Percentiles rank a stretch among this genome's conserved stretches.
Conservation (phyloP, 2,329 filamentous ascomycete genomes). For the Colletotrichum magnum region DNA sequence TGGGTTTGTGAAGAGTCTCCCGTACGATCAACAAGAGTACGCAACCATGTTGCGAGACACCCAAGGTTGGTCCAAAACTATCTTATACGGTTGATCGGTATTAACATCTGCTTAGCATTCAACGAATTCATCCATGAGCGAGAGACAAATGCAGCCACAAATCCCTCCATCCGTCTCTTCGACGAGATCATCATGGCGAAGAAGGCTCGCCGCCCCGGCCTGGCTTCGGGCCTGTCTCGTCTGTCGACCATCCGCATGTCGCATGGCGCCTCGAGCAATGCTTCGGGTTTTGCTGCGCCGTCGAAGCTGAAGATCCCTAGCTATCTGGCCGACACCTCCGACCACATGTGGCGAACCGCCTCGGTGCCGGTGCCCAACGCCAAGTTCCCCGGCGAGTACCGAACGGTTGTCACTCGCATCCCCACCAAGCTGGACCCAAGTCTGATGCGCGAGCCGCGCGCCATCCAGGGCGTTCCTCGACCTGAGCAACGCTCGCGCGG, state of each 20-base stretch:
- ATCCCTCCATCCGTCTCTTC: constrained; percentile 81
- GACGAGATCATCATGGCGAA: constrained; percentile 89
- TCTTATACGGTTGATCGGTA: not conserved
- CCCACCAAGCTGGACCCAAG: constrained; percentile 88
- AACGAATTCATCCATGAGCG: constrained; percentile 90
- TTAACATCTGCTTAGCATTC: constrained; percentile 61
- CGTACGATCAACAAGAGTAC: constrained; percentile 77
- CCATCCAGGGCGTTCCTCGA: constrained; percentile 88
- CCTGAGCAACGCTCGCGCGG: constrained; percentile 67
- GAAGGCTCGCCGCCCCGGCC: constrained; percentile 72
- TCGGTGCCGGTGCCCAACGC: constrained; percentile 72
- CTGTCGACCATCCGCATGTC: constrained; percentile 72
- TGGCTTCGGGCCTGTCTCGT: constrained; percentile 75
- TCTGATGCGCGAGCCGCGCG: constrained; percentile 92
- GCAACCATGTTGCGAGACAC: constrained; percentile 75
- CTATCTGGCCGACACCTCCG: constrained; percentile 80
- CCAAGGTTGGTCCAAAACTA: constrained; percentile 64
- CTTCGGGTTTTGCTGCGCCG: constrained; percentile 54
- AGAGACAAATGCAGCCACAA: constrained; percentile 73
- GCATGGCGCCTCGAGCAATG: constrained; percentile 62
- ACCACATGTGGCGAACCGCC: constrained; percentile 84
- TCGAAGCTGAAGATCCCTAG: constrained; percentile 61
- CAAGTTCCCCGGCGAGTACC: constrained; percentile 75
- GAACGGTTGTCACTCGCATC: constrained; percentile 72
- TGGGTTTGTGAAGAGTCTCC: constrained; percentile 75